A percentile compares a stretch with the other conserved stretches of the same genome.
Conservation (phyloP, 2,329 filamentous ascomycete species). For the Fusarium foetens region DNA sequence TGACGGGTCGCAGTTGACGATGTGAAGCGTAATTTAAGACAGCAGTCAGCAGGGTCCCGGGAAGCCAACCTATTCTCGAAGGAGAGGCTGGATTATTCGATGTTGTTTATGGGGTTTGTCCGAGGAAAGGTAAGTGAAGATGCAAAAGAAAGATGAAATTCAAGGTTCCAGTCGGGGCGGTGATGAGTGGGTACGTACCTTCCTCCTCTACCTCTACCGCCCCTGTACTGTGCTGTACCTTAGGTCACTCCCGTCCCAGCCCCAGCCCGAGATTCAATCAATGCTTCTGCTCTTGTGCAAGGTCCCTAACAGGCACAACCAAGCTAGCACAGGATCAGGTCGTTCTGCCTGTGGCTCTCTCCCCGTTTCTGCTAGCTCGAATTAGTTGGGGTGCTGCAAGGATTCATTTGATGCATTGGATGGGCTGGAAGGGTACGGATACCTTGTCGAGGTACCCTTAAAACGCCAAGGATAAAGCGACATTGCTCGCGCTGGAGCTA, state of each 20-base stretch:
- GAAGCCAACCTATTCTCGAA: conserved; percentile 32
- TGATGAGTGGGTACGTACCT: conserved; percentile 47
- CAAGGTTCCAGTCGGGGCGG: conserved; percentile 45
- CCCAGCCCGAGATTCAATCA: conserved; percentile 28
- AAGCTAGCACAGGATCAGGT: conserved; percentile 30
- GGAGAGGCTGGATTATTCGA: conserved; percentile 24
- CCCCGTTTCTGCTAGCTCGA: conserved; percentile 42
- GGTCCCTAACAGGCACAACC: conserved; percentile 18
- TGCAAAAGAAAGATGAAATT: conserved; percentile 50
- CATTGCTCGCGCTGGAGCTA: conserved; percentile 41
- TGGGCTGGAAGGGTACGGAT: conserved; percentile 30
- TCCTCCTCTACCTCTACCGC: conserved; percentile 30
- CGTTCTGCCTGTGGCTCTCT: conserved; percentile 38
- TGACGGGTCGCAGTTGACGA: conserved; percentile 31
- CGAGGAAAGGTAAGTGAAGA: conserved; percentile 47
- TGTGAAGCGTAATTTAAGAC: conserved; percentile 19
- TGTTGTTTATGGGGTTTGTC: conserved; percentile 29
- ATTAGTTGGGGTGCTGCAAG: conserved; percentile 40
- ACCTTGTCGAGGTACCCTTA: conserved; percentile 40
- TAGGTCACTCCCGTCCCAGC: conserved; percentile 28
- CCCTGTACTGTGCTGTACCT: conserved; percentile 9
- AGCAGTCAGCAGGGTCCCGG: conserved; percentile 27
- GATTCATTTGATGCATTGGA: conserved; percentile 32
- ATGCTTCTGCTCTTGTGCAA: conserved; percentile 20
- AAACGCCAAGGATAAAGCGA: conserved; percentile 40